These are phyloP conservation scores for Botrytis paeoniae DNA, from an alignment of 2,329 filamentous ascomycete genomes.

Conservation along the genomic window DNA sequence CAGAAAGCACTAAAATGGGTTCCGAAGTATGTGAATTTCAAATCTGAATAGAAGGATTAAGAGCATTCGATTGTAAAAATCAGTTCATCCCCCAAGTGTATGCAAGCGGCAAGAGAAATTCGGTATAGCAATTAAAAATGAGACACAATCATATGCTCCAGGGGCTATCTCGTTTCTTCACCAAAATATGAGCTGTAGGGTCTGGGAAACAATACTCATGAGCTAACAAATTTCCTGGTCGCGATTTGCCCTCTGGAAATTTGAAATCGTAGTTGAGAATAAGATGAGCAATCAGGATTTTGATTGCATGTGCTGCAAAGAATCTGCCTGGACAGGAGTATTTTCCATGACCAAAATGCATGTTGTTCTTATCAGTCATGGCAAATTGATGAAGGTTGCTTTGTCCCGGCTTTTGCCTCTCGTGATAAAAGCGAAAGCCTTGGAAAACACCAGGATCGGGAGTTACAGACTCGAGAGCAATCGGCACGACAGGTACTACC, in stretches of 20 bases:
- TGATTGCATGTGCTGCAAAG: constrained; percentile 39
- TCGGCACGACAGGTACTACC: constrained; percentile 22
- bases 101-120: not conserved
- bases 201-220: constrained; percentile 5
- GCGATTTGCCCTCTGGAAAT: constrained; percentile 57
- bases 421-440: constrained; percentile 21
- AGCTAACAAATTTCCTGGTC: constrained; percentile 54
- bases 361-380: constrained; percentile 35
- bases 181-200: constrained; percentile 22
- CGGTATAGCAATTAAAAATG: not conserved
- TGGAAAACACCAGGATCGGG: constrained; percentile 15
- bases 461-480: constrained; percentile 1
- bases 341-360: constrained; percentile 41
- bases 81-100: not conserved
- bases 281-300: constrained; percentile 46
- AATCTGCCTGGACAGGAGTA: constrained; percentile 45
- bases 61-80: not conserved
- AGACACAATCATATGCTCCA: not conserved
- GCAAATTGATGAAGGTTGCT: constrained; percentile 33
- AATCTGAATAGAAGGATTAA: not conserved
- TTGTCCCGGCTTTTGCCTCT: constrained; percentile 11
- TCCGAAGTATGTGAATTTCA: not conserved
- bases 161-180: not conserved
- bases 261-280: constrained; percentile 36
- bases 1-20: not conserved